Conservation (phyloP, 2,329 filamentous ascomycete species). For the Talaromyces pinophilus region DNA sequence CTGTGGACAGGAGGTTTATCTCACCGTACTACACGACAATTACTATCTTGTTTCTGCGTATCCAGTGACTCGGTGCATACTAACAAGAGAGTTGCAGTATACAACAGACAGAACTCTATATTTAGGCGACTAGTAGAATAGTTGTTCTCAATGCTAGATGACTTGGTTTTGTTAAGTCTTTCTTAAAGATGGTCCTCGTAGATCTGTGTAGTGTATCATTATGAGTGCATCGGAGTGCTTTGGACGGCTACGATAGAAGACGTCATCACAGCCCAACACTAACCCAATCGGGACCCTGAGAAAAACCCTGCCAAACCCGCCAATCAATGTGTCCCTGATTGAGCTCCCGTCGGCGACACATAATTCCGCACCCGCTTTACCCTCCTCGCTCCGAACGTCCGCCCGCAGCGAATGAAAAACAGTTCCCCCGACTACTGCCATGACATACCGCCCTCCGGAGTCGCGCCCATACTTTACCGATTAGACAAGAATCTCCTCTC, state of each 20-base stretch:
- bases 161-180: slow-evolving; percentile 10
- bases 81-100: slow-evolving; percentile 12
- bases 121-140: slow-evolving; percentile 20
- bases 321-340: slow-evolving; percentile 11
- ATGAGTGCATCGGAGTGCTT: too few relatives aligned
- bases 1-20: neutral
- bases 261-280: slow-evolving; percentile 14
- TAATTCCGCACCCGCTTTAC: slow-evolving; percentile 4
- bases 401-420: slow-evolving; percentile 7
- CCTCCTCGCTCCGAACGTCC: slow-evolving; percentile 1
- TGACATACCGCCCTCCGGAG: slow-evolving; percentile 18
- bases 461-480: slow-evolving; percentile 20
- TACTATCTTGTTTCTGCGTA: neutral
- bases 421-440: slow-evolving; percentile 15
- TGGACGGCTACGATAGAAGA: neutral
- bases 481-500: slow-evolving; percentile 15
- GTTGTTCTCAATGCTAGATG: slow-evolving; percentile 19
- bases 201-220: neutral
- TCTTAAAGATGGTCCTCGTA: neutral
- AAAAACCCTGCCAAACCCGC: slow-evolving; percentile 1
- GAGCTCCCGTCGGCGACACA: slow-evolving; percentile 9
- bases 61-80: neutral
- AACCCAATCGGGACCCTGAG: neutral
- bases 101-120: slow-evolving; percentile 15
- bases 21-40: neutral